Percentiles rank a stretch among this genome's conserved stretches.
Conservation (phyloP, 371 early-diverging fungal genomes). For the Apophysomyces sp. region DNA sequence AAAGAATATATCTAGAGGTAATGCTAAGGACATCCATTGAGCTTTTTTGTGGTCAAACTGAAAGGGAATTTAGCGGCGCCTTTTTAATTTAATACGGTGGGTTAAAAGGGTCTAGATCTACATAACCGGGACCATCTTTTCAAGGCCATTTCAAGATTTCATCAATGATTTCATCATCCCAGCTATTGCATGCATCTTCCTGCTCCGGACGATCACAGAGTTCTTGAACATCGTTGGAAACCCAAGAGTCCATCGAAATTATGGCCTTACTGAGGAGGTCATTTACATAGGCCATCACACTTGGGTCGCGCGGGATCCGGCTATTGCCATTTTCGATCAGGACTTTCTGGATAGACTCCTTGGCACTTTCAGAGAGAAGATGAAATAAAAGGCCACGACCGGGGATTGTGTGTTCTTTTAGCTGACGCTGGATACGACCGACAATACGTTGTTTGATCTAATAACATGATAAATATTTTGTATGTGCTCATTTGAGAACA, state of each 20-base stretch:
- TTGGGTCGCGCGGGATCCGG: constrained; percentile 25
- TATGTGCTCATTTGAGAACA: neutral
- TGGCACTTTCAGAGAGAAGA: constrained; percentile 24
- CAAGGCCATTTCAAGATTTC: constrained; percentile 51
- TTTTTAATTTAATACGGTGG: neutral
- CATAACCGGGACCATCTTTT: constrained; percentile 3
- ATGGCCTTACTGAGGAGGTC: constrained; percentile 27
- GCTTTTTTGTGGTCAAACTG: too few species aligned
- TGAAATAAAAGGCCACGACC: constrained; percentile 39
- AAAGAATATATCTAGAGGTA: too few species aligned
- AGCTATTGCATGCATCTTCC: constrained; percentile 39
- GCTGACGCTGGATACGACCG: constrained; percentile 32
- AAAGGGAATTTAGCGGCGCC: neutral
- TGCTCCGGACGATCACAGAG: constrained; percentile 37
- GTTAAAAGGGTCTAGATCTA: neutral
- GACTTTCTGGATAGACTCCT: constrained; percentile 26
- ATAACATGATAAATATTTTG: neutral
- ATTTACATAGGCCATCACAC: constrained; percentile 26
- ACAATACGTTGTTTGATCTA: constrained; percentile 44
- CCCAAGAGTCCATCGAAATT: constrained; percentile 32
- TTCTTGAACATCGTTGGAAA: constrained; percentile 26
- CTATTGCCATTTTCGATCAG: constrained; percentile 35
- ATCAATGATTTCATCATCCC: constrained; percentile 40
- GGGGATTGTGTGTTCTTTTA: constrained; percentile 31
- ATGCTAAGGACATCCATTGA: too few species aligned